Conservation (phyloP, 106 monocot genomes). For the Dactylorhiza incarnata region DNA sequence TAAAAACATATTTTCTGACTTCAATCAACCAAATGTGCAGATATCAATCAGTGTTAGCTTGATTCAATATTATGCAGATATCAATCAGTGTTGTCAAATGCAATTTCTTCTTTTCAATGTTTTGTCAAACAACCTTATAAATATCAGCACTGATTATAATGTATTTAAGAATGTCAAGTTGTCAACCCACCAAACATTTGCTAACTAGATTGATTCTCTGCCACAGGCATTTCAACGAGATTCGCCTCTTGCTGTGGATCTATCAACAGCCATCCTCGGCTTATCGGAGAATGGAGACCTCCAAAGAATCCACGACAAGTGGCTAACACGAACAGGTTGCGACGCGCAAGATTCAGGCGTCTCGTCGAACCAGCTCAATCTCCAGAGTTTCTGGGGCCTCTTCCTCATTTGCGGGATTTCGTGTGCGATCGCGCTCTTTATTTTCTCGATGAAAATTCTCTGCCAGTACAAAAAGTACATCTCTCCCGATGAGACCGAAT, state of each 20-base stretch:
- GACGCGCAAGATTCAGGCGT: conserved; percentile 13
- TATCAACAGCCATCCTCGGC: conserved; percentile 82
- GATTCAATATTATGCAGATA: too few species aligned
- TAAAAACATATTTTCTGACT: too few species aligned
- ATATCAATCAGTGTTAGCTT: background rate
- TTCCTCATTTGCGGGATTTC: conserved; percentile 70
- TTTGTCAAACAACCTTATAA: too few species aligned
- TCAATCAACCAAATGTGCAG: too few species aligned
- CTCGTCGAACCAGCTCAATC: conserved; percentile 40
- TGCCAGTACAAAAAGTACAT: conserved; percentile 49
- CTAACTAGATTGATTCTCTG: background rate
- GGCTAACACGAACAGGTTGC: conserved; percentile 34
- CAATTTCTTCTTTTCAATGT: background rate
- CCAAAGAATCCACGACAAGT: conserved; percentile 85
- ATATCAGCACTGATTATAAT: too few species aligned
- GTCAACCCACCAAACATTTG: too few species aligned
- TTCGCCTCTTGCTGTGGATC: conserved; percentile 78
- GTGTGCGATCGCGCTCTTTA: conserved; percentile 46
- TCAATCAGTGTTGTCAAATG: background rate
- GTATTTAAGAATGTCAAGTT: too few species aligned
- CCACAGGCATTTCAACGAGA: conserved; percentile 86
- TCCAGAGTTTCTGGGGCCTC: conserved; percentile 86
- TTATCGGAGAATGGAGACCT: conserved; percentile 87
- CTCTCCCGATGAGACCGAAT: background rate
- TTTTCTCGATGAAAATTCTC: conserved; percentile 55